Conservation (phyloP, 441 rosid species). For the Brassica balearica region DNA sequence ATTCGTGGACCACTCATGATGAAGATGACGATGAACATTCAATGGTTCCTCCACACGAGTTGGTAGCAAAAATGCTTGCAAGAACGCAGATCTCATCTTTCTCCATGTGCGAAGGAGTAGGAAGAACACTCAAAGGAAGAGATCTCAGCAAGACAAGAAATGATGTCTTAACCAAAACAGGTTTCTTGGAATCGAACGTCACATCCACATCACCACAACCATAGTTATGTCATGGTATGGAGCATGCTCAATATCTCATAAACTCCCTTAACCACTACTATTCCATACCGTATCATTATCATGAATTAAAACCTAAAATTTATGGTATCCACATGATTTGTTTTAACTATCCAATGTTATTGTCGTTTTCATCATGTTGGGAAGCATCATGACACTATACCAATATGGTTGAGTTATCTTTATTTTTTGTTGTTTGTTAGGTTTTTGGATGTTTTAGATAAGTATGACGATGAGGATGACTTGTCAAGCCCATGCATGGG, state of each 20-base stretch:
- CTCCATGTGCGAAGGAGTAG: conserved; percentile 85
- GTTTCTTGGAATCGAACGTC: conserved; percentile 65
- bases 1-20: conserved; percentile 30
- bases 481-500: conserved; percentile 38
- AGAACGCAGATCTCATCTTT: conserved; percentile 75
- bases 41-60: conserved; percentile 84
- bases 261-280: conserved; percentile 16
- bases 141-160: conserved; percentile 89
- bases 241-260: neutral
- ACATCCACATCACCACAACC: conserved; percentile 21
- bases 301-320: conserved; percentile 32
- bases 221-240: conserved; percentile 33
- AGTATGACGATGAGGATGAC: conserved; percentile 58
- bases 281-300: conserved; percentile 29
- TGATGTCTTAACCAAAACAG: conserved; percentile 79
- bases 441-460: conserved; percentile 60
- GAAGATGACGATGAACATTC: conserved; percentile 48
- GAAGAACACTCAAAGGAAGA: conserved; percentile 93
- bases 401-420: conserved; percentile 46
- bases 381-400: conserved; percentile 69
- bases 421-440: conserved; percentile 49
- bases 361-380: conserved; percentile 39
- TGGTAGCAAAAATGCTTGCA: conserved; percentile 74
- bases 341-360: conserved; percentile 52
- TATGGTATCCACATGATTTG: conserved; percentile 35